Percentiles rank a stretch among this genome's conserved stretches.
These are phyloP conservation scores for Lobosporangium transversale DNA, from an alignment of 192 early-diverging fungal genomes.

Conservation along the genomic window DNA sequence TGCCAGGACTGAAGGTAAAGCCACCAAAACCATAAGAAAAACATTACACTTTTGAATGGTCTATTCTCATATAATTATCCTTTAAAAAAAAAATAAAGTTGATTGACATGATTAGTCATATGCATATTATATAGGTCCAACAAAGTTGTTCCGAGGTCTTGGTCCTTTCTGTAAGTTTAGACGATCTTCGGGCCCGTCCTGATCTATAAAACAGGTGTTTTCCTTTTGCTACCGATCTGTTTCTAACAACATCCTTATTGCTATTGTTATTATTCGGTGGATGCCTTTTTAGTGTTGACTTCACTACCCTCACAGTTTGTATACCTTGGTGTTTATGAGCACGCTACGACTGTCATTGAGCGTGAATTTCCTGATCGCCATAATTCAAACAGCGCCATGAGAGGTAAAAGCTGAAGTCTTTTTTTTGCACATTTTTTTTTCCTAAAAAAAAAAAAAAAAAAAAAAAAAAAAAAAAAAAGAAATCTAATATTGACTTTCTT, in stretches of 20 bases:
- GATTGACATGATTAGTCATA: too few relatives aligned
- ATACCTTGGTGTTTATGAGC: conserved; percentile 52
- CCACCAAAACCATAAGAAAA: too few relatives aligned
- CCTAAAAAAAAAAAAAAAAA: too few relatives aligned
- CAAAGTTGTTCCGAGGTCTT: conserved; percentile 46
- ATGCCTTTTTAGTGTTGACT: conserved; percentile 50
- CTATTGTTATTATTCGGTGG: not conserved
- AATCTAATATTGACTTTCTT: too few relatives aligned
- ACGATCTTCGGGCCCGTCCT: not conserved
- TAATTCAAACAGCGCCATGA: conserved; percentile 42
- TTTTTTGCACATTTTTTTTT: too few relatives aligned
- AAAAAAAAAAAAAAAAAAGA: too few relatives aligned
- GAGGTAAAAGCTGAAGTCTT: conserved; percentile 17
- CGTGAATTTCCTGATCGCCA: conserved; percentile 36
- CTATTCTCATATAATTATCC: too few relatives aligned
- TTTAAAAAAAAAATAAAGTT: too few relatives aligned
- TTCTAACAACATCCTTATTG: too few relatives aligned
- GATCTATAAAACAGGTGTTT: not conserved
- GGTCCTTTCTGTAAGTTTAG: conserved; percentile 43
- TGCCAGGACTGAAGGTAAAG: conserved; percentile 45
- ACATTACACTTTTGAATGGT: too few relatives aligned
- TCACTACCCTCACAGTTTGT: conserved; percentile 42
- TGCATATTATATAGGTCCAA: conserved; percentile 28
- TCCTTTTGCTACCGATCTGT: not conserved
- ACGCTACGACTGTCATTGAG: conserved; percentile 43